Percentiles rank a stretch among this genome's conserved stretches.
These are phyloP conservation scores for Phaeotremella fagi DNA, from an alignment of 768 basidiomycete genomes.

Conservation along the genomic window DNA sequence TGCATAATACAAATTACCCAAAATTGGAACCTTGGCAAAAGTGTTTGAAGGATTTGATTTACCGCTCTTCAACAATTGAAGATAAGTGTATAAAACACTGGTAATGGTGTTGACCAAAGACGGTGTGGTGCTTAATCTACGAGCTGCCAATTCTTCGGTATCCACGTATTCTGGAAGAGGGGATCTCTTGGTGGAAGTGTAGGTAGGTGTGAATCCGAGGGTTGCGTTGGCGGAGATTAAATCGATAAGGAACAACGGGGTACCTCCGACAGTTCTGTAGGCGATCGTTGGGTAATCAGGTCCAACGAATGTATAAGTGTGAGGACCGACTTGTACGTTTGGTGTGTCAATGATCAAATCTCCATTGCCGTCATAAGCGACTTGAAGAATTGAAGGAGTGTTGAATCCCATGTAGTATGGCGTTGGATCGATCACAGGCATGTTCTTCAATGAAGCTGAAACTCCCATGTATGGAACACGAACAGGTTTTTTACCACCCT, in stretches of 20 bases:
- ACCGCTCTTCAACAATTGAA: conserved; percentile 6
- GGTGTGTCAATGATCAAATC: neutral
- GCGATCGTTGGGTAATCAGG: conserved; percentile 35
- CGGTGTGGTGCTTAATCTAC: neutral
- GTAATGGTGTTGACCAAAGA: neutral
- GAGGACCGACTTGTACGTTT: conserved; percentile 20
- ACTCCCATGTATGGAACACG: conserved; percentile 47
- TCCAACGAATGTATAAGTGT: conserved; percentile 31
- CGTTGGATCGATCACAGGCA: conserved; percentile 43
- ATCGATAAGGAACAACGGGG: conserved; percentile 36
- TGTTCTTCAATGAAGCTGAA: conserved; percentile 41
- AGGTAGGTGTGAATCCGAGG: conserved; percentile 40
- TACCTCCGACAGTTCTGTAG: conserved; percentile 36
- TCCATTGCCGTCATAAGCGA: neutral
- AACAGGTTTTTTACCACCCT: conserved; percentile 17
- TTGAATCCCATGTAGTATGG: conserved; percentile 28
- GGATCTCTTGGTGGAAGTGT: conserved; percentile 16
- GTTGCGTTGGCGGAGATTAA: conserved; percentile 33
- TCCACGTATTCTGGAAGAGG: neutral
- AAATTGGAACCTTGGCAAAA: conserved; percentile 50
- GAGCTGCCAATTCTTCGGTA: neutral
- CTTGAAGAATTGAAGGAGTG: conserved; percentile 30
- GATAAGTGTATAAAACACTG: neutral
- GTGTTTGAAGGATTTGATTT: conserved; percentile 13
- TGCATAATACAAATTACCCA: conserved; percentile 55